Conservation (phyloP, 345 rosid species). For the Linum tenue region DNA sequence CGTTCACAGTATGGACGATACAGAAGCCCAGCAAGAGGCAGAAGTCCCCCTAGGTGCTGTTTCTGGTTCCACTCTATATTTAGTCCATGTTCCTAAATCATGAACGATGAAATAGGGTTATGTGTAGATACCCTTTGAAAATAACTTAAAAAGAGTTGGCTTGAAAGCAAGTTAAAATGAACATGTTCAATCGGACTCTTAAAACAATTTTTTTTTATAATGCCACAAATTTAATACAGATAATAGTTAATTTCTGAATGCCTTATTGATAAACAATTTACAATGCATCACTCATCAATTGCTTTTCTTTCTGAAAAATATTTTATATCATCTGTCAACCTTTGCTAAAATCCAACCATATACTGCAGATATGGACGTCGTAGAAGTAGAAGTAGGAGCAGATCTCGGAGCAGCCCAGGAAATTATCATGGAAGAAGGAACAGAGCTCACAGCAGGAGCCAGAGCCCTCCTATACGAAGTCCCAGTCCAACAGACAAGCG, state of each 20-base stretch:
- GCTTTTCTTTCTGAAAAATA: neutral
- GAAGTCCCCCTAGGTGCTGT: constrained; percentile 72
- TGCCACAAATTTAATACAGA: too few relatives aligned
- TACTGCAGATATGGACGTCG: constrained; percentile 36
- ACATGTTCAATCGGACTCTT: too few relatives aligned
- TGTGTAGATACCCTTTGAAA: neutral
- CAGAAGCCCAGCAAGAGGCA: constrained; percentile 67
- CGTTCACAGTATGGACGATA: constrained; percentile 42
- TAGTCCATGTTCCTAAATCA: neutral
- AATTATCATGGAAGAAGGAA: constrained; percentile 31
- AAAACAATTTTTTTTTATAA: too few relatives aligned
- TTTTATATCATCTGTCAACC: too few relatives aligned
- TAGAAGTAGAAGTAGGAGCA: constrained; percentile 45
- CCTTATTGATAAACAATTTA: too few relatives aligned
- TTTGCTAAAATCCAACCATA: too few relatives aligned
- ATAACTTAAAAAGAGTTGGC: too few relatives aligned
- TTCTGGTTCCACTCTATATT: constrained; percentile 12
- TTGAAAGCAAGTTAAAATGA: too few relatives aligned
- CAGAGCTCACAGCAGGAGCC: constrained; percentile 44
- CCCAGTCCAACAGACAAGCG: constrained; percentile 53
- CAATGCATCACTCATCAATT: neutral
- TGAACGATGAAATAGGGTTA: neutral
- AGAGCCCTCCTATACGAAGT: constrained; percentile 44
- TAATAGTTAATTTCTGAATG: too few relatives aligned
- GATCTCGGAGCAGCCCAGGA: constrained; percentile 48